A percentile compares a stretch with the other conserved stretches of the same genome.
Conservation (phyloP, 768 basidiomycete genomes). For the Dictyophora rubrovolvata region DNA sequence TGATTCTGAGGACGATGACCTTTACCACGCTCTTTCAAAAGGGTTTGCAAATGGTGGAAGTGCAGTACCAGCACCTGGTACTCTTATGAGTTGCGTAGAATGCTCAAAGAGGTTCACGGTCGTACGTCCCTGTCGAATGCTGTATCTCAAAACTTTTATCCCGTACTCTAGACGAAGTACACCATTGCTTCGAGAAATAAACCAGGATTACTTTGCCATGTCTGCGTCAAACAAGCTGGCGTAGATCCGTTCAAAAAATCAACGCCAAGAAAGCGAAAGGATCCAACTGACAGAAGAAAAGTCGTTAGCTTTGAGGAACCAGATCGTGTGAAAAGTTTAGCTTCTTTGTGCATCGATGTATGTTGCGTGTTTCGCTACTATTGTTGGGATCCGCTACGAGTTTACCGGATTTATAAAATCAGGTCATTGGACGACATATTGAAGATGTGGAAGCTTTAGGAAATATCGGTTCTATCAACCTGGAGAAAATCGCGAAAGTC, state of each 20-base stretch:
- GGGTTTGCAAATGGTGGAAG: slow-evolving; percentile 24
- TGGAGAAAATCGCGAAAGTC: slow-evolving; percentile 76
- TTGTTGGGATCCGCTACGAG: background rate
- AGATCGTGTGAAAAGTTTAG: slow-evolving; percentile 60
- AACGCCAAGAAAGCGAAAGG: slow-evolving; percentile 50
- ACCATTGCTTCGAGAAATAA: slow-evolving; percentile 64
- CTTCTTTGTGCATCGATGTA: slow-evolving; percentile 74
- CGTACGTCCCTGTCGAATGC: slow-evolving; percentile 36
- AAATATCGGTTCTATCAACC: slow-evolving; percentile 75
- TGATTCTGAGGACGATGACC: slow-evolving; percentile 26
- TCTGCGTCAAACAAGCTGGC: slow-evolving; percentile 70
- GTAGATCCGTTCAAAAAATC: slow-evolving; percentile 82
- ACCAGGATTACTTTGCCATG: slow-evolving; percentile 75
- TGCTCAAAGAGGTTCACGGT: slow-evolving; percentile 84
- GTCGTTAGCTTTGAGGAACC: slow-evolving; percentile 52
- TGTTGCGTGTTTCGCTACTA: slow-evolving; percentile 10
- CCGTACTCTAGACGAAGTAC: slow-evolving; percentile 62
- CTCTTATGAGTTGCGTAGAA: slow-evolving; percentile 68
- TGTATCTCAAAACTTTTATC: background rate
- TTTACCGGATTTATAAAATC: slow-evolving; percentile 2
- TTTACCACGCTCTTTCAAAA: slow-evolving; percentile 57
- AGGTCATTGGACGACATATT: slow-evolving; percentile 81
- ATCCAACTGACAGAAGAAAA: slow-evolving; percentile 54
- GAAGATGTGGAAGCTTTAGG: slow-evolving; percentile 84
- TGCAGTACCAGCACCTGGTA: slow-evolving; percentile 54